Evolutionary conservation across 768 basidiomycete genomes (phyloP).

Genomic region (Exsudoporus frostii): DNA sequence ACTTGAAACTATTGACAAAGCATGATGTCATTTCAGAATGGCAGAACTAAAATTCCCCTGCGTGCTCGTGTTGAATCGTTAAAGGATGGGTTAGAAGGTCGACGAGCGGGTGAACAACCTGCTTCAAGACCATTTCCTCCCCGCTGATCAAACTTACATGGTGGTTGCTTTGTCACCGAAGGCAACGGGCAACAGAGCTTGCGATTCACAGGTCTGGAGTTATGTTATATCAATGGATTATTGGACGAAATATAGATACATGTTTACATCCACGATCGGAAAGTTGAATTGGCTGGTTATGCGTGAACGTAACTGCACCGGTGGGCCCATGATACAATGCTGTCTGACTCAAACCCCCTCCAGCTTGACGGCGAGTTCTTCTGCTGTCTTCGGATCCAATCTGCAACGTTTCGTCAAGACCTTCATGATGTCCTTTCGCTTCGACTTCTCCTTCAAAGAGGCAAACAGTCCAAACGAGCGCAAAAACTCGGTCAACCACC

Average conservation of each 20-base stretch:
- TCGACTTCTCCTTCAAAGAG: constrained; percentile 18
- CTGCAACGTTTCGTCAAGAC: constrained; percentile 30
- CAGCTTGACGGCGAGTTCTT: constrained; percentile 20
- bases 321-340: not conserved
- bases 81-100: not conserved
- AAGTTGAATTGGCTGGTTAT: not conserved
- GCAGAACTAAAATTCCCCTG: not conserved
- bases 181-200: no score
- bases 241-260: constrained; percentile 1
- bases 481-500: constrained; percentile 25
- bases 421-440: constrained; percentile 24
- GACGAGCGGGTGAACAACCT: not conserved
- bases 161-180: not conserved
- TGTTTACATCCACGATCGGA: constrained; percentile 3
- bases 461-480: constrained; percentile 24
- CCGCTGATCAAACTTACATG: not conserved
- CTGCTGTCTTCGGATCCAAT: constrained; percentile 18
- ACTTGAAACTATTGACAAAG: not conserved
- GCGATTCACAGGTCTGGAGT: no score
- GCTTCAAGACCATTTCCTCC: no score
- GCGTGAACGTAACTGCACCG: not conserved
- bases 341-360: not conserved
- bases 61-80: not conserved
- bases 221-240: not conserved
- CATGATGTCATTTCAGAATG: not conserved